A percentile compares a stretch with the other conserved stretches of the same genome.
Conservation (phyloP, 257 asterid species). For the Thymus mandschuricus region DNA sequence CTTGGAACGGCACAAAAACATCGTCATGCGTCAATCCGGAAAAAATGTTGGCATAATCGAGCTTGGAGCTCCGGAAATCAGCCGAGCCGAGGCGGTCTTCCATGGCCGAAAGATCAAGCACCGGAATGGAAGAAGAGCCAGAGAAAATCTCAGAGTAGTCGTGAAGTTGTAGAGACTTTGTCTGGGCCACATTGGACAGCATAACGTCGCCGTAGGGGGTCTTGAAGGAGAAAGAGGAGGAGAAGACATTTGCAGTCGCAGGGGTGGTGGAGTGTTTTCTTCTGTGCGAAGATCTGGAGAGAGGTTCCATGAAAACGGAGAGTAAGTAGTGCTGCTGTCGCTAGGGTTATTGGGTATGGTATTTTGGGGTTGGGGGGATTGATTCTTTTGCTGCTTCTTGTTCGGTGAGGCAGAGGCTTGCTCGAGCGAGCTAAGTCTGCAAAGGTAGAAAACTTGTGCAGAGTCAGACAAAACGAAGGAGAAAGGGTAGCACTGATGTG, state of each 20-base stretch:
- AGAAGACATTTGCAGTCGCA: slow-evolving; percentile 37
- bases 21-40: slow-evolving; percentile 63
- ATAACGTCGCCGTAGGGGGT: slow-evolving; percentile 79
- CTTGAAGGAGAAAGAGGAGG: slow-evolving; percentile 46
- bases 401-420: slow-evolving; percentile 24
- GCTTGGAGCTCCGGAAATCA: slow-evolving; percentile 48
- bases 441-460: slow-evolving; percentile 37
- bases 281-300: slow-evolving; percentile 66
- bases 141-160: slow-evolving; percentile 81
- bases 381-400: slow-evolving; percentile 10
- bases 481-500: slow-evolving; percentile 35
- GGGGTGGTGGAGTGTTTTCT: slow-evolving; percentile 47
- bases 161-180: slow-evolving; percentile 43
- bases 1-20: slow-evolving; percentile 56
- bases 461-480: slow-evolving; percentile 45
- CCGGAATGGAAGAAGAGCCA: slow-evolving; percentile 72
- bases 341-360: slow-evolving; percentile 35
- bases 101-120: slow-evolving; percentile 69
- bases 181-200: slow-evolving; percentile 30
- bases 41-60: slow-evolving; percentile 75
- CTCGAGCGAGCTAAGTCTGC: slow-evolving; percentile 24
- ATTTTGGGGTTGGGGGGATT: background rate
- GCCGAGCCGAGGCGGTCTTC: slow-evolving; percentile 49
- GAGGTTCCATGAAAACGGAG: slow-evolving; percentile 64
- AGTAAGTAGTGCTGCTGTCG: background rate